phyloP scores from a whole-genome alignment of 192 early-diverging fungal species.

The Coemansia guatemalensis region DNA sequence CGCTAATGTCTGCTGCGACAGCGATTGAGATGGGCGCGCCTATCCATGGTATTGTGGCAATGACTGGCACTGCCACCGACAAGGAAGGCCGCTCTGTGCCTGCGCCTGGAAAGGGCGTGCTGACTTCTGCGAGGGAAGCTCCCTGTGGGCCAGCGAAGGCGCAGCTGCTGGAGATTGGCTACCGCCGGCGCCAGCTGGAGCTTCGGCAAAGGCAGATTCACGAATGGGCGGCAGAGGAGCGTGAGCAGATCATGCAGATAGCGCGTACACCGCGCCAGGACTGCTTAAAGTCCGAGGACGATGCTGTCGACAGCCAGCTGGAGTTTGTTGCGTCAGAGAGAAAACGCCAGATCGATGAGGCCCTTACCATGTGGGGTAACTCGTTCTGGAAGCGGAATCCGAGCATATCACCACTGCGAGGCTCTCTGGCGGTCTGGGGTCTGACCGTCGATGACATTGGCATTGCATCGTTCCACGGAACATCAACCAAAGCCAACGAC shows the following conservation, averaged over 20 bases:
- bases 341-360: slow-evolving; percentile 67
- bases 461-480: slow-evolving; percentile 95
- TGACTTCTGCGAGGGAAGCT: slow-evolving; percentile 83
- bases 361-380: slow-evolving; percentile 77
- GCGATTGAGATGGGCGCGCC: slow-evolving; percentile 91
- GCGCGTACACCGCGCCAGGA: neutral
- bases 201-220: slow-evolving; percentile 20
- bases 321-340: slow-evolving; percentile 65
- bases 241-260: neutral
- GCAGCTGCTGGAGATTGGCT: slow-evolving; percentile 80
- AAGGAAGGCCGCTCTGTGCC: slow-evolving; percentile 97
- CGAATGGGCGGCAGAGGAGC: slow-evolving; percentile 15
- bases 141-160: slow-evolving; percentile 15
- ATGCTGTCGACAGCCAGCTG: neutral
- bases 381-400: slow-evolving; percentile 82
- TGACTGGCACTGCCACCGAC: slow-evolving; percentile 88
- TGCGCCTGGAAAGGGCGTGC: slow-evolving; percentile 91
- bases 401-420: slow-evolving; percentile 81
- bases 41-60: slow-evolving; percentile 84
- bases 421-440: slow-evolving; percentile 82
- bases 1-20: slow-evolving; percentile 81
- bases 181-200: slow-evolving; percentile 78
- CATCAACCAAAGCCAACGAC: slow-evolving; percentile 94
- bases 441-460: slow-evolving; percentile 92
- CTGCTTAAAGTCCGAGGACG: neutral